Evolutionary conservation across 1,284 basidiomycete genomes (phyloP).

Genomic region (Dichomitus squalens): DNA sequence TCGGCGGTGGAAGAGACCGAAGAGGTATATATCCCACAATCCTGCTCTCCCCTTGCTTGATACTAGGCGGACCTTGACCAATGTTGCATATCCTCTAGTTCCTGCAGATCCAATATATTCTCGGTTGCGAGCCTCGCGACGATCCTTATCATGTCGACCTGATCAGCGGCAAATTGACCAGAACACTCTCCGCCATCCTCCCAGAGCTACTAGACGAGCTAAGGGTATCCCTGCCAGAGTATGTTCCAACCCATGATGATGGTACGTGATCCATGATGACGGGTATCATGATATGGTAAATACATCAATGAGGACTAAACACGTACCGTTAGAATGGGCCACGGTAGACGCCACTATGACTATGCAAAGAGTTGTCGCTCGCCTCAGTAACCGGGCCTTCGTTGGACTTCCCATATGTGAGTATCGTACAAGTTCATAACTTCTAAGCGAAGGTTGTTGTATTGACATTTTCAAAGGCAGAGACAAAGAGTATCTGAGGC

Average conservation of each 20-base stretch:
- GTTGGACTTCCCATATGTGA: constrained; percentile 38
- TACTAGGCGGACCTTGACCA: neutral
- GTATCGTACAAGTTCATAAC: too few species aligned
- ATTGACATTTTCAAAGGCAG: neutral
- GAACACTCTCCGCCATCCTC: constrained; percentile 25
- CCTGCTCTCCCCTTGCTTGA: too few species aligned
- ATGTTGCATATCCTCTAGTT: constrained; percentile 27
- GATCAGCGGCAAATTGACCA: constrained; percentile 28
- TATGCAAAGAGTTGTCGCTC: constrained; percentile 8
- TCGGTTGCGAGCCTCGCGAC: neutral
- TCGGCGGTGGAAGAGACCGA: neutral
- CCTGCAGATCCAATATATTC: constrained; percentile 28
- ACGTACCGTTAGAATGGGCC: constrained; percentile 4
- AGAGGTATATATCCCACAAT: neutral
- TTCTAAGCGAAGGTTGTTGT: neutral
- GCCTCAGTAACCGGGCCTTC: constrained; percentile 45
- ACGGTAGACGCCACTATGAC: neutral
- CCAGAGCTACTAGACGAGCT: constrained; percentile 32
- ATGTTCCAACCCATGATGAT: constrained; percentile 15
- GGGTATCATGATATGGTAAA: too few species aligned
- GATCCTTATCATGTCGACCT: constrained; percentile 32
- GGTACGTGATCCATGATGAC: neutral
- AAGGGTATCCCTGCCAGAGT: constrained; percentile 20
- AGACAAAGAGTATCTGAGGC: constrained; percentile 10
- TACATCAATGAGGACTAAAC: neutral